Evolutionary conservation across 75 land plant species (phyloP).

Genomic region (Adiantum capillusveneris): DNA sequence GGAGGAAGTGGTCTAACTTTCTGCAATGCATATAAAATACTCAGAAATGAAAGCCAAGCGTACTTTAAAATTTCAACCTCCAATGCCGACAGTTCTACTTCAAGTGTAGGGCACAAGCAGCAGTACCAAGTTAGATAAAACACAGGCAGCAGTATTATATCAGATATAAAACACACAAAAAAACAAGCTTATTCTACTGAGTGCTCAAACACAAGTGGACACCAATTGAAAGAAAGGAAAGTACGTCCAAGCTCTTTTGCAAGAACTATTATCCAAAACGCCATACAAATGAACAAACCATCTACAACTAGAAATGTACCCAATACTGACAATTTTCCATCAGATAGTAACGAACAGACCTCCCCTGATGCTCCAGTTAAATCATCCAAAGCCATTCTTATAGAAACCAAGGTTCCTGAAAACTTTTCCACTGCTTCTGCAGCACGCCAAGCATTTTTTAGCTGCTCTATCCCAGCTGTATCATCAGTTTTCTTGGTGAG

Average conservation of each 20-base stretch:
- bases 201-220: constrained; percentile 3
- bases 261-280: too few relatives aligned
- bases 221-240: too few relatives aligned
- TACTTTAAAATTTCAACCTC: too few relatives aligned
- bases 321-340: too few relatives aligned
- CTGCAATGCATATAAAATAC: constrained; percentile 22
- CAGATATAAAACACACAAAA: neutral
- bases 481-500: constrained; percentile 56
- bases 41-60: neutral
- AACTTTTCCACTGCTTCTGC: constrained; percentile 85
- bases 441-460: constrained; percentile 64
- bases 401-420: constrained; percentile 40
- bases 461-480: constrained; percentile 47
- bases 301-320: too few relatives aligned
- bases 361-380: constrained; percentile 63
- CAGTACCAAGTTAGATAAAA: too few relatives aligned
- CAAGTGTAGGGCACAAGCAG: too few relatives aligned
- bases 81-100: too few relatives aligned
- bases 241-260: too few relatives aligned
- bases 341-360: constrained; percentile 57
- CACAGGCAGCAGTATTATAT: neutral
- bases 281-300: too few relatives aligned
- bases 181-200: neutral
- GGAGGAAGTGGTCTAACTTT: constrained; percentile 60
- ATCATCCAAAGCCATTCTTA: constrained; percentile 79